Evolutionary conservation across 257 asterid genomes (phyloP), one percentile per base, ranked within the genome.

Genomic region (Solanum sitiens): DNA sequence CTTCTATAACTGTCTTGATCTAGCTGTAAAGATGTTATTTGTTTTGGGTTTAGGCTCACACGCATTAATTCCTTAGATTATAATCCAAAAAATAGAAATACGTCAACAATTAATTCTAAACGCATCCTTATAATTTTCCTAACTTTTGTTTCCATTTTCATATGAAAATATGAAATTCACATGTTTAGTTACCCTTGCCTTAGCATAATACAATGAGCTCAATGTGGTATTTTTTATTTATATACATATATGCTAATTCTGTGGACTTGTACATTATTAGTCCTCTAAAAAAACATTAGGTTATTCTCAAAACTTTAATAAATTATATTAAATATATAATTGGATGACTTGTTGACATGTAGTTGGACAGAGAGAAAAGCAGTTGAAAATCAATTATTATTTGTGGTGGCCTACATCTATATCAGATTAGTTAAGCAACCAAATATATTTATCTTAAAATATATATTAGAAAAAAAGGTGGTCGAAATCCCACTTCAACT

Each of bases 401-500:
- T 86, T 67, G 83, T 68, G 71, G 71, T 86, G 63, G 80, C 83
- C 50, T 53, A 86, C 83, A 42, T 71, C 14, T 1, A 23, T 86
- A 86, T 70, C 87, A 65, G 40, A 71, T 86, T 86, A 70, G 87
- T 86, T 68, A 44, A 16, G 50, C 83, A 70, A 44, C 82, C 65
- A 65, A 70, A 18, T 40, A 35, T 15, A 40, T 70, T 44, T 86
- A 47, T 79, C 4, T 27, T 2, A 44, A 53, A 2, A 18, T 3
- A 42, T 7, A 42, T 5, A 79, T 42, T 77, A 77, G 14, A 80
- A n/a, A n/a, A n/a, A n/a, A 50, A 85, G 77, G 21, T 70, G n/a
- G 68, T 67, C 83, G 83, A 86, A 86, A 70, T 86, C 83, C 87
- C 87, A 86, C 83, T 70, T 70, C 70, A 30, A 68, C 87, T 18